Base-by-base conservation (phyloP, 257 asterid species). In the Solanum sitiens region DNA sequence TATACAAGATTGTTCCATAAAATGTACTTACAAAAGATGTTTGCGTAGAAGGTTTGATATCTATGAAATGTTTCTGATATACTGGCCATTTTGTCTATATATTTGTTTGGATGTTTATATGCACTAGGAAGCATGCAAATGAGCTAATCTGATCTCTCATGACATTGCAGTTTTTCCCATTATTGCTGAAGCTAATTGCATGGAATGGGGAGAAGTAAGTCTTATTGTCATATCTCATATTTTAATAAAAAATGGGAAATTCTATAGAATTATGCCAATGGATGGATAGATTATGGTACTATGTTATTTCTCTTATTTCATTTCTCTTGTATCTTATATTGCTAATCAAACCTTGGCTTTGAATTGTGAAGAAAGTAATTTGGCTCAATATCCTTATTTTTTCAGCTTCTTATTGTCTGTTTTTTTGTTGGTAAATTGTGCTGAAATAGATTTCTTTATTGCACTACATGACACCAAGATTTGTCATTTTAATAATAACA, bases 171-270 rank as follows among this genome's bases (percentile, higher is more conserved):
- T 95, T 93, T 92, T 97, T 97, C 92, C 99, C 98, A 2, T 91
- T 97, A 86, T 72, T 95, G 92, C 94, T 97, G 91, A 97, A 97
- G 93, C 90, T 97, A 92, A 92, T 97, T 89, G 98, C 99, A 75
- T 97, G 98, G 98, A 97, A 95, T 87, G 99, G 98, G 77, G 98
- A 94, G 94, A 94, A 94, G 98, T 95, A 92, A 93, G 98, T 87
- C 68, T 87, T 59, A 11, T 11, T 47, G 42, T 80, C 65, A 47
- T 32, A 71, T 27, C 30, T 80, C 85, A 80, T 16, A 15, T 47
- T 27, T 47, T 47, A 47, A 47, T 30, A 30, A 30, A 80, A 30
- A 39, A 30, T 30, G 11, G 10, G 85, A 25, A 45, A 27, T 47
- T 10, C 42, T 50, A 9, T 18, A 30, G 44, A 80, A 80, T 80